Conservation (phyloP, 768 basidiomycete species). For the Saitozyma sp. region DNA sequence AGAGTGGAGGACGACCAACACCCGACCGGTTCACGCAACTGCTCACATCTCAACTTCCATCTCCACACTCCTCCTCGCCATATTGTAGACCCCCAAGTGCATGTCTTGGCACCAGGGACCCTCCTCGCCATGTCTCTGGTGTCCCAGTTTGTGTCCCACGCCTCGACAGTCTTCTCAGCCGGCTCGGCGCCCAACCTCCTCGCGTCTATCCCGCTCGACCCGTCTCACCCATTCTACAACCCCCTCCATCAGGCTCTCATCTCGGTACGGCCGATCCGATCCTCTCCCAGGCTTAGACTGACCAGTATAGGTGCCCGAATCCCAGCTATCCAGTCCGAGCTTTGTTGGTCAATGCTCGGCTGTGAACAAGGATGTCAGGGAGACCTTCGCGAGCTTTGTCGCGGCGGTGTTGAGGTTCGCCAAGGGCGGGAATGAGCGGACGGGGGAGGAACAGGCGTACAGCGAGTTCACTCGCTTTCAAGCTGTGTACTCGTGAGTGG, state of each 20-base stretch:
- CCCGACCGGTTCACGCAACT: too few relatives aligned
- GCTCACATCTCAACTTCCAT: too few relatives aligned
- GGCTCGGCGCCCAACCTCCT: slow-evolving; percentile 14
- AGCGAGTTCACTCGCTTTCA: slow-evolving; percentile 17
- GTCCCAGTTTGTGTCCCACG: slow-evolving; percentile 12
- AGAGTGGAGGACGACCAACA: too few relatives aligned
- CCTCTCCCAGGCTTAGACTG: background rate
- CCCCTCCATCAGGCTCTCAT: slow-evolving; percentile 20
- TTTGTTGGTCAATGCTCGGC: background rate
- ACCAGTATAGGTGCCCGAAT: too few relatives aligned
- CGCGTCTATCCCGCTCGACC: slow-evolving; percentile 22
- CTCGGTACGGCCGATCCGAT: background rate
- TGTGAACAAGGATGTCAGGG: slow-evolving; percentile 15
- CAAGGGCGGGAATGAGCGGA: slow-evolving; percentile 1
- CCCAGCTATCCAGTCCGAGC: background rate
- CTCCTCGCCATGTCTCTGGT: background rate
- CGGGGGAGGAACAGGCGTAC: slow-evolving; percentile 7
- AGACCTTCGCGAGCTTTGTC: slow-evolving; percentile 20
- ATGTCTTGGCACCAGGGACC: too few relatives aligned
- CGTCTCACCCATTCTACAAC: slow-evolving; percentile 22
- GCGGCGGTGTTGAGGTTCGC: slow-evolving; percentile 18
- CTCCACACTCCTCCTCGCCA: too few relatives aligned
- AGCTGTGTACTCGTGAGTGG: slow-evolving; percentile 26
- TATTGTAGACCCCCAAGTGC: too few relatives aligned
- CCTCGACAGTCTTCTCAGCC: slow-evolving; percentile 7